Conservation (phyloP, 495 filamentous ascomycete species). For the Chaetomium fimeti region DNA sequence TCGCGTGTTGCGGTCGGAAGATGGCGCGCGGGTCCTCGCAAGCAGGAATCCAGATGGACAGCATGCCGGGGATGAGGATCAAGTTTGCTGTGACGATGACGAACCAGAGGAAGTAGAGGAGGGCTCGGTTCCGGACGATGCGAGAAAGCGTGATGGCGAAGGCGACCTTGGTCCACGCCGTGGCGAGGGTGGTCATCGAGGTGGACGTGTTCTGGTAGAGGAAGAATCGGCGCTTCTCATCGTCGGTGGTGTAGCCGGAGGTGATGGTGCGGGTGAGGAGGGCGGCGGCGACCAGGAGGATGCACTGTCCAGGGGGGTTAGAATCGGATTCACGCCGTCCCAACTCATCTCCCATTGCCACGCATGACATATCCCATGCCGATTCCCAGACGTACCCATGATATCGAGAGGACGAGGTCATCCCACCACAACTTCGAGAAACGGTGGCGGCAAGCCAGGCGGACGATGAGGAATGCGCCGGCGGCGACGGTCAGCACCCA, state of each 20-base stretch:
- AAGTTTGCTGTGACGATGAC: slow-evolving; percentile 25
- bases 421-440: slow-evolving; percentile 26
- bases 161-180: slow-evolving; percentile 27
- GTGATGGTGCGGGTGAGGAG: slow-evolving; percentile 22
- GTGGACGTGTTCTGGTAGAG: slow-evolving; percentile 25
- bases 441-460: slow-evolving; percentile 22
- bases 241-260: slow-evolving; percentile 18
- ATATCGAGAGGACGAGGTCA: slow-evolving; percentile 18
- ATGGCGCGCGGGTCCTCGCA: slow-evolving; percentile 22
- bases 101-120: slow-evolving; percentile 22
- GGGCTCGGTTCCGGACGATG: slow-evolving; percentile 15
- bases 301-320: slow-evolving; percentile 10
- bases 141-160: slow-evolving; percentile 27
- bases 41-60: slow-evolving; percentile 27
- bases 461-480: slow-evolving; percentile 22
- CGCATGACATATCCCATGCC: too few species aligned
- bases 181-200: slow-evolving; percentile 24
- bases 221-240: slow-evolving; percentile 17
- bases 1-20: slow-evolving; percentile 16
- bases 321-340: background rate
- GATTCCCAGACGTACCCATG: slow-evolving; percentile 21
- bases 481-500: slow-evolving; percentile 25
- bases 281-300: slow-evolving; percentile 21
- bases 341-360: background rate
- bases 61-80: slow-evolving; percentile 24